Conservation (phyloP, 208 protist genomes). For the Wallacemonas sp. region DNA sequence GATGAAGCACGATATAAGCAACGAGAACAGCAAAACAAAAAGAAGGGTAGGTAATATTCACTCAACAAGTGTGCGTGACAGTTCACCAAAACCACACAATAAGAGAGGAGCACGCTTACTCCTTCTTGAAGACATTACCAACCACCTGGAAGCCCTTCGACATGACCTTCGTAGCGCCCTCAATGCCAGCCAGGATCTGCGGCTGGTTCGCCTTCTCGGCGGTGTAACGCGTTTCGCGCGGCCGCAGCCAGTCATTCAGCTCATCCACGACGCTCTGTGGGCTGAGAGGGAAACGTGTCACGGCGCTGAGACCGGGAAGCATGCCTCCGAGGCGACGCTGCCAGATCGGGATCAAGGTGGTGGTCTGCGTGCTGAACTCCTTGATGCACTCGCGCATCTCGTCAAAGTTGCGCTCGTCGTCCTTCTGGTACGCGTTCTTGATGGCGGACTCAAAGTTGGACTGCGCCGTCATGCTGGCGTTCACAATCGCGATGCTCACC, state of each 20-base stretch:
- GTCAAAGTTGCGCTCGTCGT: conserved; percentile 57
- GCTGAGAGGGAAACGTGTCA: conserved; percentile 72
- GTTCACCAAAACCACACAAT: too few species aligned
- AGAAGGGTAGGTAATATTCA: too few species aligned
- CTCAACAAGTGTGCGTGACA: too few species aligned
- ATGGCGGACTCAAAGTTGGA: conserved; percentile 61
- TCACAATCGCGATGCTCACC: conserved; percentile 67
- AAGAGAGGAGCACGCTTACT: too few species aligned
- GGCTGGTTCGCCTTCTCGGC: conserved; percentile 49
- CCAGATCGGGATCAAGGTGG: conserved; percentile 58
- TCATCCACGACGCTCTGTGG: conserved; percentile 52
- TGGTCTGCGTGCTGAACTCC: conserved; percentile 63
- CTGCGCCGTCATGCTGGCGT: conserved; percentile 65
- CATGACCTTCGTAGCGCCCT: conserved; percentile 64
- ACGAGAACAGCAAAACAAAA: background rate
- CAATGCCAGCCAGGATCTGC: conserved; percentile 59
- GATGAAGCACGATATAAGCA: background rate
- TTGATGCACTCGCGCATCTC: conserved; percentile 51
- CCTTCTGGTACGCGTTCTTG: conserved; percentile 36
- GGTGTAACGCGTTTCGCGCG: conserved; percentile 46
- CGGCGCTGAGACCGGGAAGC: conserved; percentile 52
- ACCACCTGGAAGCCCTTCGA: conserved; percentile 72
- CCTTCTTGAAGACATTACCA: conserved; percentile 48
- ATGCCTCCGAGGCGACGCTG: conserved; percentile 51
- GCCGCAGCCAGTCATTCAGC: conserved; percentile 46